Evolutionary conservation across 768 basidiomycete species (phyloP).

Genomic region (Lactarius indigo): DNA sequence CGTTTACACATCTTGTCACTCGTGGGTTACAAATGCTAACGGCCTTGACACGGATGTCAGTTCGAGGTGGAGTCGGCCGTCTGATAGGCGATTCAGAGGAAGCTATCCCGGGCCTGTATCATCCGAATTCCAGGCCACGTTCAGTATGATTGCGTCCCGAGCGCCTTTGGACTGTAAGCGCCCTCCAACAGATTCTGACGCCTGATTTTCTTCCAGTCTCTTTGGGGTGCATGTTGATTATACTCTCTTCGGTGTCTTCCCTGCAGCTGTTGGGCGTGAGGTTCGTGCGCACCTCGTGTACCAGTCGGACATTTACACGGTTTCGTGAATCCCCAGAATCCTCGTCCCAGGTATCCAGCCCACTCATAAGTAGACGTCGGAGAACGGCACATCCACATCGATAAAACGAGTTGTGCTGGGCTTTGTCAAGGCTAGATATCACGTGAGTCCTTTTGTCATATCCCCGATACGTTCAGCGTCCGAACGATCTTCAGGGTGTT

Average conservation of each 20-base stretch:
- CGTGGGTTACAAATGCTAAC: constrained; percentile 28
- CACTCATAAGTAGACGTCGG: constrained; percentile 41
- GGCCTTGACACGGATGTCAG: constrained; percentile 27
- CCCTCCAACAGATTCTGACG: neutral
- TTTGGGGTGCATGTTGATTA: constrained; percentile 85
- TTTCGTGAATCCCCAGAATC: constrained; percentile 59
- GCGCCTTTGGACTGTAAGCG: constrained; percentile 32
- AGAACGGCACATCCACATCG: constrained; percentile 73
- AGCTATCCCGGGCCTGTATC: constrained; percentile 57
- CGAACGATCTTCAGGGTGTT: constrained; percentile 48
- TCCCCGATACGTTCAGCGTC: neutral
- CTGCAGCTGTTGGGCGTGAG: constrained; percentile 81
- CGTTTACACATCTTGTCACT: constrained; percentile 45
- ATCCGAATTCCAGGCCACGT: constrained; percentile 77
- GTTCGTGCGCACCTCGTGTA: constrained; percentile 56
- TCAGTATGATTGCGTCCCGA: constrained; percentile 46
- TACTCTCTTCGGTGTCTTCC: constrained; percentile 77
- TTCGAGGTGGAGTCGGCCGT: constrained; percentile 58
- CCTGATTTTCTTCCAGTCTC: constrained; percentile 24
- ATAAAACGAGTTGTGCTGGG: constrained; percentile 72
- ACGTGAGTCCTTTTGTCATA: constrained; percentile 44
- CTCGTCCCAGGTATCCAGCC: constrained; percentile 58
- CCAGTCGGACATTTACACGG: constrained; percentile 41
- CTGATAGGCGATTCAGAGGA: constrained; percentile 58
- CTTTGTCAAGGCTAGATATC: constrained; percentile 84